phyloP scores from a whole-genome alignment of 139 green algal genomes.

The Pseudopediastrum boryanum region DNA sequence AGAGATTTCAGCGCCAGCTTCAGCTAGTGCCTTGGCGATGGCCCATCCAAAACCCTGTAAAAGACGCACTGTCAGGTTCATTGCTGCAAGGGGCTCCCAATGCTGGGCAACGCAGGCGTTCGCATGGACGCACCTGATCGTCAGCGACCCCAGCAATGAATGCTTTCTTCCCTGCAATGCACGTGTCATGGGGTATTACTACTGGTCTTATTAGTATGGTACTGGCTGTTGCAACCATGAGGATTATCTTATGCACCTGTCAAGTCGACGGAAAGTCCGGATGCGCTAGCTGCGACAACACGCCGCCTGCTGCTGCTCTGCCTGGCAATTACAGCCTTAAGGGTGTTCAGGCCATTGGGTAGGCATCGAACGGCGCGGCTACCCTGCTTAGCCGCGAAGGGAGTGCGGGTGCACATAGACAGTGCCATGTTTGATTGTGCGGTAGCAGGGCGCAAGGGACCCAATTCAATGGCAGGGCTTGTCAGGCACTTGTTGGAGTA shows the following conservation, averaged over 20 bases:
- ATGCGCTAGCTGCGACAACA: slow-evolving; percentile 33
- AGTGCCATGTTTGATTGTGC: too few species aligned
- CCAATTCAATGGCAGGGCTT: too few species aligned
- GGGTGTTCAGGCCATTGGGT: too few species aligned
- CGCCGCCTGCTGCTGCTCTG: slow-evolving; percentile 18
- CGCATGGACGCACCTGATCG: slow-evolving; percentile 79
- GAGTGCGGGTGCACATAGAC: too few species aligned
- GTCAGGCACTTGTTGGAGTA: too few species aligned
- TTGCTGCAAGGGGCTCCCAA: background rate
- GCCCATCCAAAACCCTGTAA: slow-evolving; percentile 93
- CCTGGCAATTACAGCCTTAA: too few species aligned
- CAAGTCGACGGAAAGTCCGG: slow-evolving; percentile 69
- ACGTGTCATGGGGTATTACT: background rate
- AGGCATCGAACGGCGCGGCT: too few species aligned
- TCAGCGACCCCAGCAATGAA: slow-evolving; percentile 99
- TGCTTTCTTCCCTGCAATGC: slow-evolving; percentile 90
- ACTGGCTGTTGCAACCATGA: background rate
- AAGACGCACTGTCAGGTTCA: background rate
- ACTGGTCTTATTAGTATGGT: background rate
- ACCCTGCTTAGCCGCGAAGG: too few species aligned
- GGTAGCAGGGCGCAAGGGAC: too few species aligned
- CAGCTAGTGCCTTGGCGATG: slow-evolving; percentile 93
- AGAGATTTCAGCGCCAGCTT: slow-evolving; percentile 95
- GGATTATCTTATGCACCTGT: slow-evolving; percentile 49
- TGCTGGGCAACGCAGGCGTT: background rate